Percentiles rank a stretch among this genome's conserved stretches.
phyloP scores from a whole-genome alignment of 1,284 basidiomycete species.

The Apiotrichum akiyoshidainum region DNA sequence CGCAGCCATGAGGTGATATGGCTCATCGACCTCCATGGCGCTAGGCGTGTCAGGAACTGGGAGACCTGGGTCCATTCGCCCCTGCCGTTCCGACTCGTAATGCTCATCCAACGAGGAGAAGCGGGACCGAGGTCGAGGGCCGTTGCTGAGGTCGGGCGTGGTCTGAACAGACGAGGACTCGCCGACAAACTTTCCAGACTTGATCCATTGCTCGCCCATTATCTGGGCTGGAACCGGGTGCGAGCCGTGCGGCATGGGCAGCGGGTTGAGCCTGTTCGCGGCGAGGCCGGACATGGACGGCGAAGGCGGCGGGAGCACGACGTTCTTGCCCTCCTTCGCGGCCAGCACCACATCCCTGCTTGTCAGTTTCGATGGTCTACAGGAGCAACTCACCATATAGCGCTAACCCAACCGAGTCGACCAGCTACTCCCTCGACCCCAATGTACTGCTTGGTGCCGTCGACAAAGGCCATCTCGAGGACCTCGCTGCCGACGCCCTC shows the following conservation, averaged over 20 bases:
- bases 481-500: conserved; percentile 42
- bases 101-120: not conserved
- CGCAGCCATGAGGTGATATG: too few species aligned
- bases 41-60: not conserved
- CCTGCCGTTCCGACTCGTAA: not conserved
- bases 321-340: conserved; percentile 26
- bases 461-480: conserved; percentile 40
- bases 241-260: conserved; percentile 4
- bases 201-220: conserved; percentile 45
- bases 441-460: conserved; percentile 40
- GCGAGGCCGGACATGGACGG: conserved; percentile 12
- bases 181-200: conserved; percentile 23
- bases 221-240: conserved; percentile 34
- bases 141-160: not conserved
- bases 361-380: not conserved
- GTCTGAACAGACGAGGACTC: conserved; percentile 1
- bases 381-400: conserved; percentile 38
- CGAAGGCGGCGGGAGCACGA: conserved; percentile 28
- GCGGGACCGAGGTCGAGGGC: not conserved
- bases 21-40: not conserved
- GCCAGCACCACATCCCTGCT: conserved; percentile 39
- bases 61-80: not conserved
- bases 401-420: conserved; percentile 42
- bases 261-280: conserved; percentile 3
- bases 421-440: conserved; percentile 44